Evolutionary conservation across 768 basidiomycete genomes (phyloP), one percentile per base, ranked within the genome.

Genomic region (Phylloporus rhodoxanthus): DNA sequence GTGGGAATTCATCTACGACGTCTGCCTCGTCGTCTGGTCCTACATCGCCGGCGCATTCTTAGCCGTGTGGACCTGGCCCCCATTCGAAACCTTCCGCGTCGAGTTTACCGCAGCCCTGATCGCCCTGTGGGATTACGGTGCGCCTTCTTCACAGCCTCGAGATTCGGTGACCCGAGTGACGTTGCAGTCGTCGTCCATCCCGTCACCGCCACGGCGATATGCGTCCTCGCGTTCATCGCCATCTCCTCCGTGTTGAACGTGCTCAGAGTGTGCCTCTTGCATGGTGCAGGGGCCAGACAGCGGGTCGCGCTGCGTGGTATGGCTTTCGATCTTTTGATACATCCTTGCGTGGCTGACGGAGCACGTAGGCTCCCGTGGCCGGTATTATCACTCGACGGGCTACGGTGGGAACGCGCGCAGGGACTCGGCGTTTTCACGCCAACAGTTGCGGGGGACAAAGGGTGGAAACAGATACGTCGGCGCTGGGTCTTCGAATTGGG

Each of bases 41-140:
- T 38, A 20, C 34, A 2, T 59, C 25, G 33, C 32, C 37, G 23
- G 51, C 3, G 51, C 29, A 1, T 64, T 40, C 20, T 45, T 11
- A 52, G 29, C n/a, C 10, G 48, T 36, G 0, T 64, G 61, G 59
- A 52, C 56, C 0, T 61, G 40, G 17, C 61, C 62, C 0, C 61
- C 61, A 4, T 59, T 62, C 25, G 59, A 64, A 23, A 11, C 48
- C 23, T 61, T 61, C 19, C 51, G 62, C 11, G 48, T 51, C 44
- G 59, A 47, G 14, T 37, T 62, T 4, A 28, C 21, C 1, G 48
- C 50, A 0, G 53, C 51, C 37, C 21, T 61, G 28, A 46, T 52
- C 15, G 46, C 11, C 32, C 19, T 56, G 45, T 19, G 9, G 38
- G 40, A 51, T 5, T 58, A 58, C 11, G 53, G 62, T 62, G 0